A percentile compares a stretch with the other conserved stretches of the same genome.
Evolutionary conservation across 106 monocot species (phyloP).

Genomic region (Dactylorhiza incarnata): DNA sequence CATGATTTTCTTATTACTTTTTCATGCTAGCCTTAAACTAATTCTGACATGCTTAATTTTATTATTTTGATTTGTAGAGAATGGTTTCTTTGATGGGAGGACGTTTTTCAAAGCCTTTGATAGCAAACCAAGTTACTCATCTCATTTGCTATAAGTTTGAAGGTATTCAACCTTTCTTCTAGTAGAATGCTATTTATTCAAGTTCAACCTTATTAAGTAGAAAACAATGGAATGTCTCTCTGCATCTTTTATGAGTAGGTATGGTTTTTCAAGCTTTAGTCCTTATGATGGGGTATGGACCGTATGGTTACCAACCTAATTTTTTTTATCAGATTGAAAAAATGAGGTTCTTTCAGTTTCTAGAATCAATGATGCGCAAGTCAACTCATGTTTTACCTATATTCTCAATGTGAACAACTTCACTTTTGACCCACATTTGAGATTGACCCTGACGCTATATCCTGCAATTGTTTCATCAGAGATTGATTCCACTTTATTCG

Average conservation of each 20-base stretch:
- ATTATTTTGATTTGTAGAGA: conserved; percentile 40
- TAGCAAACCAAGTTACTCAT: conserved; percentile 90
- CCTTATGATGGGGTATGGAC: background rate
- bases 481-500: no score
- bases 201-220: background rate
- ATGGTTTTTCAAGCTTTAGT: background rate
- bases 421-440: no score
- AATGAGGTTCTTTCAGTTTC: no score
- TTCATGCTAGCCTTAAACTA: background rate
- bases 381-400: no score
- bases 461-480: no score
- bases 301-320: background rate
- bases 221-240: background rate
- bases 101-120: conserved; percentile 84
- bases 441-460: no score
- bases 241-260: background rate
- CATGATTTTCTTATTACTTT: background rate
- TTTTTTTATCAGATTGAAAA: background rate
- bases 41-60: background rate
- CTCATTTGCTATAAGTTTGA: conserved; percentile 99
- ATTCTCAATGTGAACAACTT: no score
- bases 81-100: conserved; percentile 98
- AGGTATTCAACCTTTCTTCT: conserved; percentile 31
- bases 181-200: background rate
- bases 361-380: no score